Base-by-base conservation (phyloP, 352 stramenopile species). In the Globisporangium rhizosaccharum region DNA sequence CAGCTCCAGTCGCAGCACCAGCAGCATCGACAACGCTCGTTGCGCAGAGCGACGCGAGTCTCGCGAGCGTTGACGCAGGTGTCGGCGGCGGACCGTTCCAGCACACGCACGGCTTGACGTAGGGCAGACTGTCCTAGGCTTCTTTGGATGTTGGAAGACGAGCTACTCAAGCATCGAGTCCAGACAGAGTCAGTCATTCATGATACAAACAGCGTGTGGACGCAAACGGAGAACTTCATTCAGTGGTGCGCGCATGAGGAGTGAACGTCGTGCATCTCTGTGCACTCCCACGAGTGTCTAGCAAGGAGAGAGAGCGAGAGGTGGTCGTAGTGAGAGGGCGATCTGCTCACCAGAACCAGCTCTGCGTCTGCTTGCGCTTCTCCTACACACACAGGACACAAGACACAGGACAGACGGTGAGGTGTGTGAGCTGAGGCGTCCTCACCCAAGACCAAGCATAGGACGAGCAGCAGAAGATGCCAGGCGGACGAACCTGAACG, bases 71-170 rank as follows among this genome's bases (percentile, higher is more conserved):
- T 0, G 85, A 94, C 30, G 80, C 75, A 12, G 85, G 85, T 0
- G 77, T 94, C 23, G 85, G 85, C 30, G 85, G 85, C 20, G 85
- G 85, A 14, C 85, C 85, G n/a, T 94, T 94, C 61, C 71, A 79
- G 25, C 75, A 57, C 28, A 58, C 60, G 26, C 44, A 64, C 25
- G 51, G 58, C 3, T 33, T 59, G 44, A 36, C 50, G 46, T 20
- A 55, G 2, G 17, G 20, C 4, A 53, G 12, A 15, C 12, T 4
- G 39, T 45, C 1, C 11, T 45, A 45, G 1, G 28, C 28, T 33
- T 33, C 28, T 39, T 1, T 39, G 7, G 5, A 1, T 39, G 33
- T 12, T 12, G 33, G 33, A 39, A 10, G 33, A 39, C 33, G 33
- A 39, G 8, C 33, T 2, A 1, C 33, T 36, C 30, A 36, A 10